Evolutionary conservation across 495 filamentous ascomycete genomes (phyloP), one percentile per base, ranked within the genome.

Genomic region (Chaetomidium leptoderma): DNA sequence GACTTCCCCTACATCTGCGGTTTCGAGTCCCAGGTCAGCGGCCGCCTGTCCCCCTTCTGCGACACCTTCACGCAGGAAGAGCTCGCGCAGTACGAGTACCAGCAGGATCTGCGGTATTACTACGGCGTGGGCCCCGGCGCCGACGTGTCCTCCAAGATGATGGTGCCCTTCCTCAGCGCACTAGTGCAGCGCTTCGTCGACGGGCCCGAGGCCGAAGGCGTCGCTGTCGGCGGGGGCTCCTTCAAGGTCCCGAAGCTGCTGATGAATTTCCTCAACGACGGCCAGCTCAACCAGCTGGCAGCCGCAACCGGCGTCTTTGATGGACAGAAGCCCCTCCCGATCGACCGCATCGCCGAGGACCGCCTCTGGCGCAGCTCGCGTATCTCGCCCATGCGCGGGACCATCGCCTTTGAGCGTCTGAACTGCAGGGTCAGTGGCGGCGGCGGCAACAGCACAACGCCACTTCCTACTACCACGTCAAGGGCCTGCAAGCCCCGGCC

Each of bases 1-100:
- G 72, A 78, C 50, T 80, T 86, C 60, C 81, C 83, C 0, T 83
- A 83, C 50, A 67, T 86, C 6, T 86, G 83, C 61, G 82, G 77
- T 9, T 84, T 83, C 49, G 83, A 86, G 60, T 78, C 74, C 6
- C 81, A 83, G 61, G 82, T 84, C 59, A 81, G 72, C 1, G 81
- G 83, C 11, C 67, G 62, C 6, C 63, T 74, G 4, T 81, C 78
- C 16, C 76, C 80, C 0, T 86, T 76, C 73, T 84, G 83, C 53
- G 64, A 65, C 43, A 69, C 80, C 17, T 80, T 84, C 59, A 77
- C 74, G 3, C 66, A 81, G 29, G 63, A 76, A 0, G 81, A 84
- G 63, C 70, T 83, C 19, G 67, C 67, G 45, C 59, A 76, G 57
- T 83, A 86, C 61, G 79, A 82, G 54, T 86, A 84, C 63, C 74